Base-by-base conservation (phyloP, 1,139 yeast species). In the Kodamaea fungicola region DNA sequence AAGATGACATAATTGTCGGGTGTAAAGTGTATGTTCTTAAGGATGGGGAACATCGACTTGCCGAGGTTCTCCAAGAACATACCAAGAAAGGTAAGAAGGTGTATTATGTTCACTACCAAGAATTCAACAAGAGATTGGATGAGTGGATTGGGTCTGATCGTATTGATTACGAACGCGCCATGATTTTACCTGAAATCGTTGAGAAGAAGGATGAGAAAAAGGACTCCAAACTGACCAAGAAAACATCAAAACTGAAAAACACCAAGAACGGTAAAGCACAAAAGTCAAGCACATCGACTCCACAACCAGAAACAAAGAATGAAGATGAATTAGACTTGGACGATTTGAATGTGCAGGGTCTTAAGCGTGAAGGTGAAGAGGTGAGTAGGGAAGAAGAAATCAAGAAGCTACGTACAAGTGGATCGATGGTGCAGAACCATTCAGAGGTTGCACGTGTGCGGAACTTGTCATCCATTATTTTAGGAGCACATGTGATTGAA, bases 371-470 rank as follows among this genome's bases (percentile, higher is more conserved):
- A 12, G 82, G 80, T 3, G 89, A 83, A 48, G 87, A 81, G 42
- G 76, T 85, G 28, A 79, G 84, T 32, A 68, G 96, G 41, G 97
- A 88, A 50, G 96, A 89, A 46, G 98, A 92, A 60, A 85, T 92
- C 47, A 89, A 90, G 53, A 88, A 88, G 57, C 71, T 94, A 43
- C 72, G 98, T 50, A 89, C 96, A 0, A 74, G 95, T 22, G 98
- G 98, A 2, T 90, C 97, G 1, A 92, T 94, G 98, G 86, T 95
- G 6, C 98, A 94, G 59, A 74, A 73, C 46, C 84, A 86, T 48
- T 83, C 80, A 55, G 98, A 92, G 55, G 88, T 92, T 21, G 89
- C 97, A 0, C 73, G 95, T 42, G 97, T 92, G 32, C 75, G 97
- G 50, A 92, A 92, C 56, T 71, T 94, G 46, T 71, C 78, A 28